These are phyloP conservation scores for Epichloe uncinata DNA, from an alignment of 2,329 filamentous ascomycete genomes.

Conservation along the genomic window DNA sequence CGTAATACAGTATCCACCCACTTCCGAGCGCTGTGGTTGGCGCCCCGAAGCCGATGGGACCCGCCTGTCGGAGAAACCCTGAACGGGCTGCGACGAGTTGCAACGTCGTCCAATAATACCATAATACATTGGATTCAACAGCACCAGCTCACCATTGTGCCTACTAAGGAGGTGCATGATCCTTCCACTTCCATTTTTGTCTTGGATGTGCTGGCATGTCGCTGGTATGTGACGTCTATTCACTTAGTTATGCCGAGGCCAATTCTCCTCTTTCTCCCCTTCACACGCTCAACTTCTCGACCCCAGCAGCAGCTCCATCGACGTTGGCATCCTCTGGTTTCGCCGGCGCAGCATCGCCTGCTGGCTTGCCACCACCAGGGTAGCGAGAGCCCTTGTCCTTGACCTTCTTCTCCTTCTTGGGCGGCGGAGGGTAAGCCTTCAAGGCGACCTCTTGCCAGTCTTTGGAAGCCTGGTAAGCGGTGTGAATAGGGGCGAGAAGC, in stretches of 20 bases:
- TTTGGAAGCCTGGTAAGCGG: slow-evolving; percentile 51
- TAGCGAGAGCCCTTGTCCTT: slow-evolving; percentile 63
- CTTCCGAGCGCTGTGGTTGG: neutral
- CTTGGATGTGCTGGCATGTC: neutral
- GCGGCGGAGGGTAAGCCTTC: slow-evolving; percentile 65
- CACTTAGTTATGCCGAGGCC: neutral
- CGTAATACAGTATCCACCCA: neutral
- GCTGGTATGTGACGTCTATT: neutral
- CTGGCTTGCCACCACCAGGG: slow-evolving; percentile 28
- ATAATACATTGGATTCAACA: neutral
- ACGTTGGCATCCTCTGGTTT: slow-evolving; percentile 1
- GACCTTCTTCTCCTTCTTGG: slow-evolving; percentile 62
- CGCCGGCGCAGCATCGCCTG: neutral
- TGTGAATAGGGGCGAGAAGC: slow-evolving; percentile 66
- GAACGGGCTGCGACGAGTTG: neutral
- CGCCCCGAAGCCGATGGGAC: neutral
- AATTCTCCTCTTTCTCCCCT: neutral
- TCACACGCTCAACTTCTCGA: slow-evolving; percentile 6
- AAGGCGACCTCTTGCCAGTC: slow-evolving; percentile 62
- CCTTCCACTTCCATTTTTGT: neutral
- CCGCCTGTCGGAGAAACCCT: neutral
- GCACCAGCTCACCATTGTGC: neutral
- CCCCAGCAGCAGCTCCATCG: slow-evolving; percentile 1
- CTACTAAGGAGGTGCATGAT: neutral
- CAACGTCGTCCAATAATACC: neutral